A percentile compares a stretch with the other conserved stretches of the same genome.
Evolutionary conservation across 768 basidiomycete species (phyloP).

Genomic region (Macrolepiota fuliginosa): DNA sequence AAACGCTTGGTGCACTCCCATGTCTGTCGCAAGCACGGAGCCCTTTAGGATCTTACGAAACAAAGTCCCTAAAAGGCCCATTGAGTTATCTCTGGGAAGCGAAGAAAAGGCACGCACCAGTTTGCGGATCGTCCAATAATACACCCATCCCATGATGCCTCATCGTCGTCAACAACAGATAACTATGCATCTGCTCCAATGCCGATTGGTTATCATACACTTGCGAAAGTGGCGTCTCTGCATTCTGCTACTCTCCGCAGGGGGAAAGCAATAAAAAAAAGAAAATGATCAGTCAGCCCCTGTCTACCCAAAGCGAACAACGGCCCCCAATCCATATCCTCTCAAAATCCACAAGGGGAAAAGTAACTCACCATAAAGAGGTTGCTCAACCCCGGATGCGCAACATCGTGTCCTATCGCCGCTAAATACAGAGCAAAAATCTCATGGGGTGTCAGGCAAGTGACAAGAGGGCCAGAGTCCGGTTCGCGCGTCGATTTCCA

Average conservation of each 20-base stretch:
- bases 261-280: constrained; percentile 3
- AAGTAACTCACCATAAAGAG: constrained; percentile 77
- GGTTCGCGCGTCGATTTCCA: constrained; percentile 36
- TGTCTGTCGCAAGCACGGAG: constrained; percentile 91
- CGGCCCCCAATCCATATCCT: neutral
- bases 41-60: constrained; percentile 78
- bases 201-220: constrained; percentile 90
- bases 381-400: constrained; percentile 94
- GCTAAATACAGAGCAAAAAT: constrained; percentile 85
- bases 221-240: constrained; percentile 81
- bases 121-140: constrained; percentile 54
- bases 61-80: constrained; percentile 29
- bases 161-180: constrained; percentile 77
- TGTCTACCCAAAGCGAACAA: neutral
- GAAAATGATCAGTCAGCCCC: neutral
- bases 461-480: constrained; percentile 36
- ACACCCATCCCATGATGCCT: constrained; percentile 73
- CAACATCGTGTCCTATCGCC: constrained; percentile 96
- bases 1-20: constrained; percentile 86
- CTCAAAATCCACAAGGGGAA: neutral
- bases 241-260: constrained; percentile 71
- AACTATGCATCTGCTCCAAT: constrained; percentile 89
- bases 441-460: constrained; percentile 62
- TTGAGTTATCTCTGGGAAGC: neutral
- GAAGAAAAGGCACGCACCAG: neutral